Base-by-base conservation (phyloP, 176 grass and related monocot species). In the Luzula sylvatica region DNA sequence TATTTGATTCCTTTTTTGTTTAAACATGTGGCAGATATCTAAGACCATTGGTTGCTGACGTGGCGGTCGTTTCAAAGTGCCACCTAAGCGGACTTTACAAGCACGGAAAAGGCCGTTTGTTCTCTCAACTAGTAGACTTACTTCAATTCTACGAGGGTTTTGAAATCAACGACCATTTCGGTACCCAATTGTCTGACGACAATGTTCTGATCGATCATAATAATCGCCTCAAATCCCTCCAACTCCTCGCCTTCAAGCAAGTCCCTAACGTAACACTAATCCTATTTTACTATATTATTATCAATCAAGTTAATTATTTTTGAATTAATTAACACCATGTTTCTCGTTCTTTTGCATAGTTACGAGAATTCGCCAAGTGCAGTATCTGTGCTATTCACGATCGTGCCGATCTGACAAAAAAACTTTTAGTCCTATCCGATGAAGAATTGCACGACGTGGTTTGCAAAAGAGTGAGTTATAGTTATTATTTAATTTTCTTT, bases 61-160 rank as follows among this genome's bases (percentile, higher is more conserved):
- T 63, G 14, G 23, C 41, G 15, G 58, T 63, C 7, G 58, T 62
- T 35, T 72, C 58, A 45, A 62, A 62, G 27, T 62, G 22, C 23
- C 41, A 62, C 23, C 41, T 62, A 2, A 62, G 41, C 8, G 8
- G 23, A 2, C 21, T 58, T 12, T 43, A 71, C 56, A 40, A 38
- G 11, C 81, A 98, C 65, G 92, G 90, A 65, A 98, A 90, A 55
- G 92, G 92, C 1, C 74, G 85, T 0, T 85, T 98, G 47, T 98
- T 98, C 74, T 81, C 81, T 38, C 85, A 98, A 38, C 68, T 98
- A 30, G 92, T 98, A 7, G 92, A 98, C 69, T 73, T 98, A 59
- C 72, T 98, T 26, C 92, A 98, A 55, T 98, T 98, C 72, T 98
- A 98, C 23, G 92, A 80, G 67, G 75, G 92, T 35, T 98, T 98